These are phyloP conservation scores for Adansonia digitata DNA, from an alignment of 345 rosid genomes.

Conservation along the genomic window DNA sequence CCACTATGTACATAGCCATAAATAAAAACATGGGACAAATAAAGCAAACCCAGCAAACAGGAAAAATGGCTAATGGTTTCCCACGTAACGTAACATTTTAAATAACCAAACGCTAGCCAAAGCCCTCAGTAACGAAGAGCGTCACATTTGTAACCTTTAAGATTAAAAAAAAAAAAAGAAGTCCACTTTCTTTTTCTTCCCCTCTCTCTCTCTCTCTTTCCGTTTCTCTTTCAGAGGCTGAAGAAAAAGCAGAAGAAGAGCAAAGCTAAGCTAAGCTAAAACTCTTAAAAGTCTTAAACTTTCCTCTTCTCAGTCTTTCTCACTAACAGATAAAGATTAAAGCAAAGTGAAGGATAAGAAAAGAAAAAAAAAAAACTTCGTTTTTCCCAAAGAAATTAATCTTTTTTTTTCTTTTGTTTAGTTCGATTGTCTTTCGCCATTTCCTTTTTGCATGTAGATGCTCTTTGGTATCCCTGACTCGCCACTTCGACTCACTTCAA, in stretches of 20 bases:
- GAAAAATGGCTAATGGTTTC: too few species aligned
- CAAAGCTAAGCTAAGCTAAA: not conserved
- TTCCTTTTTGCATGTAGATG: slow-evolving; percentile 37
- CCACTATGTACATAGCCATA: too few species aligned
- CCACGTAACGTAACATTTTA: too few species aligned
- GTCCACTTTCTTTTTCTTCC: slow-evolving; percentile 3
- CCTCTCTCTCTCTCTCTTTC: not conserved
- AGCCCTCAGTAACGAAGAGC: too few species aligned
- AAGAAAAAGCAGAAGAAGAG: not conserved
- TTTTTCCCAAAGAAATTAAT: not conserved
- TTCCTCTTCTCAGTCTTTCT: not conserved
- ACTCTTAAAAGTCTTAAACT: too few species aligned
- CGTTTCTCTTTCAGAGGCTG: not conserved
- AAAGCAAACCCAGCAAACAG: too few species aligned
- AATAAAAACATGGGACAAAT: too few species aligned
- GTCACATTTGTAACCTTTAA: too few species aligned
- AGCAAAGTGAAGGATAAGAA: not conserved
- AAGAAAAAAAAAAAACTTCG: not conserved
- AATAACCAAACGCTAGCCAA: too few species aligned
- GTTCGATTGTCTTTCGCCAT: not conserved
- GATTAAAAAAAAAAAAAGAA: not conserved
- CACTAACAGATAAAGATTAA: not conserved
- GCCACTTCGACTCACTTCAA: slow-evolving; percentile 19
- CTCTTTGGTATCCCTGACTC: slow-evolving; percentile 21
- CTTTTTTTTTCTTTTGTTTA: not conserved